These are phyloP conservation scores for Aspergillus sclerotialis DNA, from an alignment of 2,329 filamentous ascomycete genomes.

Conservation along the genomic window DNA sequence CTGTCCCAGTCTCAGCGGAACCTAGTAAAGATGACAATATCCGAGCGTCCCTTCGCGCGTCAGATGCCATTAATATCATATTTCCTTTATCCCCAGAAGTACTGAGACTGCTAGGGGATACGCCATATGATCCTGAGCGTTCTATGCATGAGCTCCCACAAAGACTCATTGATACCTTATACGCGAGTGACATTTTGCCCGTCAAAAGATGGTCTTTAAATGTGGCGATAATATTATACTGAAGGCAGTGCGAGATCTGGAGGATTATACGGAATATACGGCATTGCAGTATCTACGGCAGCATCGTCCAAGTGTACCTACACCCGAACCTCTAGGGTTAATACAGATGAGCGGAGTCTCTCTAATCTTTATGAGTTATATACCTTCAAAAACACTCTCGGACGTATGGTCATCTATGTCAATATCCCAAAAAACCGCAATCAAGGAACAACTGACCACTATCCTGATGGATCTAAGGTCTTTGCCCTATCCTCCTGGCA, in stretches of 20 bases:
- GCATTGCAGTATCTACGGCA: conserved; percentile 16
- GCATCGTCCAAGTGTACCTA: conserved; percentile 11
- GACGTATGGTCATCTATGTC: conserved; percentile 11
- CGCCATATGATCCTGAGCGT: conserved; percentile 1
- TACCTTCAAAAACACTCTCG: conserved; percentile 7
- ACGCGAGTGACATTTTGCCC: conserved; percentile 13
- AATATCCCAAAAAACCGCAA: conserved; percentile 9
- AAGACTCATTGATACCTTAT: conserved; percentile 9
- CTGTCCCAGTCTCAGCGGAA: neutral
- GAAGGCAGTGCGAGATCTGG: conserved; percentile 13
- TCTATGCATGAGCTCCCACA: conserved; percentile 5
- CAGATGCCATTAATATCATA: conserved; percentile 8
- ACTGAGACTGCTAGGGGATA: conserved; percentile 7
- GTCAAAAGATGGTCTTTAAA: conserved; percentile 15
- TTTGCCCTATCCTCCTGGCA: conserved; percentile 9
- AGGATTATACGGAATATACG: conserved; percentile 20
- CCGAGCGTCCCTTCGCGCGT: conserved; percentile 8
- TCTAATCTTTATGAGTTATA: conserved; percentile 16
- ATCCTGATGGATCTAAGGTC: conserved; percentile 14
- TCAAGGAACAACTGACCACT: conserved; percentile 11
- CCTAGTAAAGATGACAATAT: conserved; percentile 14
- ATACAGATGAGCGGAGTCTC: conserved; percentile 8
- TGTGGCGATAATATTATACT: conserved; percentile 11
- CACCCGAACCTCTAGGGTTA: conserved; percentile 13
- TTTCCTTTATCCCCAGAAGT: conserved; percentile 10